Conservation (phyloP, 2,329 filamentous ascomycete genomes). For the Aureobasidium sp. region DNA sequence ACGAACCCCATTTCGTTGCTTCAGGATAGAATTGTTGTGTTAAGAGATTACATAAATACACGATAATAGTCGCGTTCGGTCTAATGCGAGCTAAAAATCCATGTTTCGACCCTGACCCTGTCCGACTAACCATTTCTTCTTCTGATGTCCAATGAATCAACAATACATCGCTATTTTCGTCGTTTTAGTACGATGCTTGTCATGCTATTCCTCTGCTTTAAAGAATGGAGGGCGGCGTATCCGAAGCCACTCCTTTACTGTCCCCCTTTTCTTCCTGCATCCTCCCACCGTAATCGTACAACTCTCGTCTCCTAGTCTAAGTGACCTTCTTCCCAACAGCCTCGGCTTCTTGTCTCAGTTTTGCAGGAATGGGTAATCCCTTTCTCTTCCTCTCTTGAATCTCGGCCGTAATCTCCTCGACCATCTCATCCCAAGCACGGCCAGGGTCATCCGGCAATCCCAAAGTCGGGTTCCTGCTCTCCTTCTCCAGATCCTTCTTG, state of each 20-base stretch:
- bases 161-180: neutral
- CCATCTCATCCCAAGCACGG: slow-evolving; percentile 68
- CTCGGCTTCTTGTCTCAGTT: slow-evolving; percentile 41
- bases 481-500: slow-evolving; percentile 30
- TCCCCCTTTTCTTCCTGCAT: neutral
- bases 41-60: neutral
- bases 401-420: slow-evolving; percentile 67
- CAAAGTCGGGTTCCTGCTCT: slow-evolving; percentile 41
- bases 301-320: neutral
- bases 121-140: neutral
- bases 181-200: neutral
- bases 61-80: neutral
- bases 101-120: neutral
- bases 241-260: neutral
- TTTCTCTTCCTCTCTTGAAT: slow-evolving; percentile 54
- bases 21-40: neutral
- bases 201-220: neutral
- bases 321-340: slow-evolving; percentile 3
- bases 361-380: slow-evolving; percentile 38
- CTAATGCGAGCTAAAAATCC: too few relatives aligned
- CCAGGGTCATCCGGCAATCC: slow-evolving; percentile 74
- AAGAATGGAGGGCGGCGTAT: neutral
- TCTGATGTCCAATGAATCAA: neutral
- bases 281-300: neutral
- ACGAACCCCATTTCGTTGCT: neutral